Percentiles rank a stretch among this genome's conserved stretches.
Conservation (phyloP, 352 stramenopile genomes). For the Halophytophthora polymorphica region DNA sequence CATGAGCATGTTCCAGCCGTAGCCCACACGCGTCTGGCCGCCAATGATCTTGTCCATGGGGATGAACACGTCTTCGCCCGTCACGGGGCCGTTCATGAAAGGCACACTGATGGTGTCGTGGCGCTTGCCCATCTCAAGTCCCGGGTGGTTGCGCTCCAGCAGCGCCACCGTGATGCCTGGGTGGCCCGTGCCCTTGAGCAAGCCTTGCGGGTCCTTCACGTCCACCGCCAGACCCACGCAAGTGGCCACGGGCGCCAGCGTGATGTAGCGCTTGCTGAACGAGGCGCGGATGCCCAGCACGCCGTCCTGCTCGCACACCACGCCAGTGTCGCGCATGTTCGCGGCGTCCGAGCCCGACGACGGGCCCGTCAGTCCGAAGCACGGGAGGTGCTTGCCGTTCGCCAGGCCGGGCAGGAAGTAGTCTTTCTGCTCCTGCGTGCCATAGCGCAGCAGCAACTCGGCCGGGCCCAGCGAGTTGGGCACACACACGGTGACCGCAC, state of each 20-base stretch:
- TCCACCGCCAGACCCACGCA: conserved; percentile 97
- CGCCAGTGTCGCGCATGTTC: conserved; percentile 92
- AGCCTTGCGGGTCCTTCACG: conserved; percentile 92
- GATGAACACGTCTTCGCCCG: conserved; percentile 97
- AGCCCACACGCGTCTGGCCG: conserved; percentile 94
- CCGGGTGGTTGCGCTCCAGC: conserved; percentile 93
- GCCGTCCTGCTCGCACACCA: conserved; percentile 93
- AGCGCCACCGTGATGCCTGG: conserved; percentile 97
- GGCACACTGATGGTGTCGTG: conserved; percentile 95
- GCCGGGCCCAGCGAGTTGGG: conserved; percentile 97
- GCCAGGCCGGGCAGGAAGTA: conserved; percentile 94
- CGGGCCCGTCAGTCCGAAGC: conserved; percentile 96
- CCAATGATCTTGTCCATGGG: conserved; percentile 97
- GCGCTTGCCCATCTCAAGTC: conserved; percentile 93
- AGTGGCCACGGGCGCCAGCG: conserved; percentile 94
- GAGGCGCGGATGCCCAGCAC: conserved; percentile 93
- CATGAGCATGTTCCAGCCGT: conserved; percentile 99
- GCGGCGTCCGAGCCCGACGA: conserved; percentile 95
- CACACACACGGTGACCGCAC: conserved; percentile 93
- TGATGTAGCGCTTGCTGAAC: conserved; percentile 99
- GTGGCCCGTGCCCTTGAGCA: conserved; percentile 92
- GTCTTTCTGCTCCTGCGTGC: conserved; percentile 95
- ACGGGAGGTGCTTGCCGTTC: conserved; percentile 94
- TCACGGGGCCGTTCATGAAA: conserved; percentile 98
- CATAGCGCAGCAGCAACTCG: conserved; percentile 95